phyloP scores from a whole-genome alignment of 2,329 filamentous ascomycete species.

The Didymosphaeria variabile region DNA sequence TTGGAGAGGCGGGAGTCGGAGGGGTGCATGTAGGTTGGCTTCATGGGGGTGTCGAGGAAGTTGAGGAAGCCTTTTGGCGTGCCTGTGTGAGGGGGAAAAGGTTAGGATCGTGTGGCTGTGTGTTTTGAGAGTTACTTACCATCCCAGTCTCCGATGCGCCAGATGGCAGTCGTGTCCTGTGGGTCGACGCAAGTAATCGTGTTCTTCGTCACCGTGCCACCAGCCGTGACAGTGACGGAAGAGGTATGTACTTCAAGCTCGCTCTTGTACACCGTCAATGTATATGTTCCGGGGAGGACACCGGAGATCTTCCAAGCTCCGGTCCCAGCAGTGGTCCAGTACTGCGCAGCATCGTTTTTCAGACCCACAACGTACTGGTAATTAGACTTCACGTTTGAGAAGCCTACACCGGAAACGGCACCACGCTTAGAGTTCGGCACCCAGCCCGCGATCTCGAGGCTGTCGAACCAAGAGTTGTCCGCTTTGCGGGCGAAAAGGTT shows the following conservation, averaged over 20 bases:
- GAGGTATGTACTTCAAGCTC: constrained; percentile 44
- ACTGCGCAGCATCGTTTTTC: constrained; percentile 48
- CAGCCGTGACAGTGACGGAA: constrained; percentile 55
- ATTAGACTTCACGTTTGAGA: constrained; percentile 52
- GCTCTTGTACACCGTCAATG: constrained; percentile 68
- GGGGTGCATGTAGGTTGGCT: constrained; percentile 56
- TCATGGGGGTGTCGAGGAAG: constrained; percentile 50
- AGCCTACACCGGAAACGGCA: constrained; percentile 31
- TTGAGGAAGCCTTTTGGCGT: constrained; percentile 67
- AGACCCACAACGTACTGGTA: constrained; percentile 52
- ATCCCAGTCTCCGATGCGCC: constrained; percentile 71
- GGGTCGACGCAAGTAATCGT: constrained; percentile 60
- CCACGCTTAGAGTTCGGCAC: constrained; percentile 29
- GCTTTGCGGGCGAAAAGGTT: constrained; percentile 37
- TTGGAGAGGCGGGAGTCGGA: constrained; percentile 43
- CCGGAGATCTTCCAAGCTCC: constrained; percentile 65
- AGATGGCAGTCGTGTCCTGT: constrained; percentile 60
- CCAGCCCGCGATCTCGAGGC: constrained; percentile 34
- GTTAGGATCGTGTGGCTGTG: background rate
- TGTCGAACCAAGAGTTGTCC: constrained; percentile 33
- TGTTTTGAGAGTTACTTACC: constrained; percentile 44
- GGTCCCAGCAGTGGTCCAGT: constrained; percentile 45
- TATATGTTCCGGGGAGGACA: constrained; percentile 72
- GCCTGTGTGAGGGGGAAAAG: background rate
- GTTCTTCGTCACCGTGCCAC: constrained; percentile 56